A percentile compares a stretch with the other conserved stretches of the same genome.
phyloP scores from a whole-genome alignment of 306 rosid species.

The Crataegus laevigata region DNA sequence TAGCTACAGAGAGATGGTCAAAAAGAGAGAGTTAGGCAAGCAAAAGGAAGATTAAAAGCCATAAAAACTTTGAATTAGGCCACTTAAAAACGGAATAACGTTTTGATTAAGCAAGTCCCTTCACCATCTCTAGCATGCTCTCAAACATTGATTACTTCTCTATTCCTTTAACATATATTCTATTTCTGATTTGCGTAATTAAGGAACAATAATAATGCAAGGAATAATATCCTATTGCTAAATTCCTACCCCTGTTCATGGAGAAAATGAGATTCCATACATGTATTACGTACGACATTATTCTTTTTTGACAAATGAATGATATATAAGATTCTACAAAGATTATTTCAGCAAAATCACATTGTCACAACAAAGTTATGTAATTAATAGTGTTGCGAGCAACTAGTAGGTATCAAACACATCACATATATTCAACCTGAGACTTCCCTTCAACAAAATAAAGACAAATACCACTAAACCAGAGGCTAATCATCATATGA shows the following conservation, averaged over 20 bases:
- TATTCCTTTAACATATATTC: neutral
- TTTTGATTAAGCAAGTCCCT: neutral
- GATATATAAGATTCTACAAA: too few species aligned
- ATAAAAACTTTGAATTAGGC: slow-evolving; percentile 31
- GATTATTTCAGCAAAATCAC: too few species aligned
- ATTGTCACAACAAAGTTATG: too few species aligned
- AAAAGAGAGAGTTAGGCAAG: slow-evolving; percentile 45
- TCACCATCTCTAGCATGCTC: neutral
- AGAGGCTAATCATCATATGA: too few species aligned
- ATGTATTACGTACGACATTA: too few species aligned
- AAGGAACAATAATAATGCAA: neutral
- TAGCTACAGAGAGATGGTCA: slow-evolving; percentile 24
- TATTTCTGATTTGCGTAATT: neutral
- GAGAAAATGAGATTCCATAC: neutral
- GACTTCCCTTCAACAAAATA: too few species aligned
- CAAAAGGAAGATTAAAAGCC: slow-evolving; percentile 3
- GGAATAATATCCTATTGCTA: neutral
- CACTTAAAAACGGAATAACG: slow-evolving; percentile 24
- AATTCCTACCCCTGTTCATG: neutral
- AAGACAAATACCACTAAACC: too few species aligned
- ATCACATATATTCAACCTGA: too few species aligned
- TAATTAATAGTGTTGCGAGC: too few species aligned
- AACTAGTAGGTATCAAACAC: too few species aligned
- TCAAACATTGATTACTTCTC: neutral
- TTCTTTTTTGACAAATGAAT: too few species aligned